Conservation (phyloP, 2,329 filamentous ascomycete genomes). For the Neofusicoccum parvum region DNA sequence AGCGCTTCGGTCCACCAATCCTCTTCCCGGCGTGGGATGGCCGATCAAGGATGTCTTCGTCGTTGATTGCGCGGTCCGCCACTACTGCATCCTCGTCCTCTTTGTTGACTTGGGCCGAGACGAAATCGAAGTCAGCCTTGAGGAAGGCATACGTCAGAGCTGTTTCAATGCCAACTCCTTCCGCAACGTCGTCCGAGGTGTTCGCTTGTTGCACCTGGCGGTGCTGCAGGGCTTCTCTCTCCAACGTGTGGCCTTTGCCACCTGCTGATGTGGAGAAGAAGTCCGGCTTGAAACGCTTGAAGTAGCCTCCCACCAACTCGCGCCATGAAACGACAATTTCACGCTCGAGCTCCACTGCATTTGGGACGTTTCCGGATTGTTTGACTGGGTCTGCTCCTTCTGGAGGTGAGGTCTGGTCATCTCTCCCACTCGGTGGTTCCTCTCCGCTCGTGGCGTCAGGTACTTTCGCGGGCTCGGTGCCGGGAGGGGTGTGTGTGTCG, state of each 20-base stretch:
- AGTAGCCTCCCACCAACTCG: conserved; percentile 88
- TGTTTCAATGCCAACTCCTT: conserved; percentile 67
- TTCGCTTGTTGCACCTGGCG: conserved; percentile 30
- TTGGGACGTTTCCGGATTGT: conserved; percentile 54
- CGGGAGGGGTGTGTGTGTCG: conserved; percentile 50
- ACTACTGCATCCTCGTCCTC: conserved; percentile 67
- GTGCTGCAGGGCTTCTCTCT: conserved; percentile 35
- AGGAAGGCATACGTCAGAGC: conserved; percentile 91
- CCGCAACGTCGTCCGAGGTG: conserved; percentile 30
- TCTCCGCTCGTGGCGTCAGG: conserved; percentile 32
- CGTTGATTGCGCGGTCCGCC: conserved; percentile 78
- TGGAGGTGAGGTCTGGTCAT: conserved; percentile 20
- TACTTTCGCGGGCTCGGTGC: conserved; percentile 43
- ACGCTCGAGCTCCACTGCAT: conserved; percentile 69
- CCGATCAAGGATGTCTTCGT: conserved; percentile 77
- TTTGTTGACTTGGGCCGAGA: conserved; percentile 84
- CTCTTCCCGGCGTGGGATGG: conserved; percentile 50
- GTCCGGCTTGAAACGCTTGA: conserved; percentile 82
- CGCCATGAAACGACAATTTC: conserved; percentile 77
- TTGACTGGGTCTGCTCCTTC: conserved; percentile 32
- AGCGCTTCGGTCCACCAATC: conserved; percentile 76
- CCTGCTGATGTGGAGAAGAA: conserved; percentile 63
- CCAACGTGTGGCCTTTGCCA: conserved; percentile 37
- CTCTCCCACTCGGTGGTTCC: conserved; percentile 26
- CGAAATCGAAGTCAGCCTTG: conserved; percentile 91